Conservation (phyloP, 1,284 basidiomycete genomes). For the Wallemia hederae region DNA sequence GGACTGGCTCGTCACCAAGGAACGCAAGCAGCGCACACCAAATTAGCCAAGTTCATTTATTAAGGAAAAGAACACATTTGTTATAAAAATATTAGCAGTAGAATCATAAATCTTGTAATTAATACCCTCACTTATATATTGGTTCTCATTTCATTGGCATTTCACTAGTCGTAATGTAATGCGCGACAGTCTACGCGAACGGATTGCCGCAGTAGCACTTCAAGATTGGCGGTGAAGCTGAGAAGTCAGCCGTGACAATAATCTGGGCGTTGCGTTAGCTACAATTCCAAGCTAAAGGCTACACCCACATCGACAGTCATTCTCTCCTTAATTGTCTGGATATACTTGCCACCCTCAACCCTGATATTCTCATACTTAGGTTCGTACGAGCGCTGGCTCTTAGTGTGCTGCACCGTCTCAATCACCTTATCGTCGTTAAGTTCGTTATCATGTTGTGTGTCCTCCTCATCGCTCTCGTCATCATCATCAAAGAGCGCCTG, state of each 20-base stretch:
- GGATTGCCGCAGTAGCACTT: slow-evolving; percentile 17
- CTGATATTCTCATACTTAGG: slow-evolving; percentile 55
- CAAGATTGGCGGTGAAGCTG: slow-evolving; percentile 77
- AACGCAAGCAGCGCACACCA: not conserved
- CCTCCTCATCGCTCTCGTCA: slow-evolving; percentile 27
- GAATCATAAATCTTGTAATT: too few species aligned
- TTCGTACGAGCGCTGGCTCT: slow-evolving; percentile 38
- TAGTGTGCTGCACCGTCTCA: slow-evolving; percentile 39
- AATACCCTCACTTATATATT: too few species aligned
- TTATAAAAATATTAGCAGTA: not conserved
- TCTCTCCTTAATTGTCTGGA: slow-evolving; percentile 70
- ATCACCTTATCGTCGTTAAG: slow-evolving; percentile 22
- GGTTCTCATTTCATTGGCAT: too few species aligned
- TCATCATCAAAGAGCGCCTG: slow-evolving; percentile 60
- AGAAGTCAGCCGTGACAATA: slow-evolving; percentile 70
- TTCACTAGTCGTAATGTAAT: too few species aligned
- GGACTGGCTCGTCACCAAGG: slow-evolving; percentile 7
- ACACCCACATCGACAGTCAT: slow-evolving; percentile 65
- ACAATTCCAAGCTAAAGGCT: too few species aligned
- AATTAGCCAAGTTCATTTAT: not conserved
- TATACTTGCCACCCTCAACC: slow-evolving; percentile 46
- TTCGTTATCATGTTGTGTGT: slow-evolving; percentile 14
- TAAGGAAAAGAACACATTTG: not conserved
- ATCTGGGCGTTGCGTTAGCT: slow-evolving; percentile 24
- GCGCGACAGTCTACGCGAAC: too few species aligned